A percentile compares a stretch with the other conserved stretches of the same genome.
phyloP scores from a whole-genome alignment of 345 rosid genomes.

The Erysimum cheiranthoides region DNA sequence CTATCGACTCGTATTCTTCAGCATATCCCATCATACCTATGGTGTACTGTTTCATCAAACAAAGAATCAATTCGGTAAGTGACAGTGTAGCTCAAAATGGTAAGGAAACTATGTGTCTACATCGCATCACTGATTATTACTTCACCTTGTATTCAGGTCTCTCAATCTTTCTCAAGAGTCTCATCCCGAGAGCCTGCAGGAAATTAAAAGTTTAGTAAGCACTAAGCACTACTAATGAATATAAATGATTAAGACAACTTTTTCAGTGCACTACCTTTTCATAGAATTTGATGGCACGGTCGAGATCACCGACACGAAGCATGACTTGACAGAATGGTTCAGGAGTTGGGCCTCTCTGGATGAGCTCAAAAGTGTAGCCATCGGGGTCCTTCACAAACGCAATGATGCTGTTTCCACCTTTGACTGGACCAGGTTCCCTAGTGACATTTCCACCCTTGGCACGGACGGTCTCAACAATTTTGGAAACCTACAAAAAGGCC shows the following conservation, averaged over 20 bases:
- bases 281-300: conserved; percentile 82
- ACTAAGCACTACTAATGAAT: conserved; percentile 9
- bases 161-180: conserved; percentile 67
- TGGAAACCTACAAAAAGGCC: conserved; percentile 59
- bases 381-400: conserved; percentile 99
- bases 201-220: neutral
- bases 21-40: conserved; percentile 92
- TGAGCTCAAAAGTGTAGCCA: conserved; percentile 84
- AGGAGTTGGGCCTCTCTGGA: conserved; percentile 87
- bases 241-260: neutral
- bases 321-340: conserved; percentile 96
- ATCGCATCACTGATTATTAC: neutral
- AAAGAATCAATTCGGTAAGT: neutral
- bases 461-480: conserved; percentile 72
- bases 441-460: conserved; percentile 82
- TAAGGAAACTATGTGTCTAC: neutral
- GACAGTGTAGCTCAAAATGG: neutral
- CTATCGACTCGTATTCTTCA: conserved; percentile 79
- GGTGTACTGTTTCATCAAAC: conserved; percentile 60
- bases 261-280: conserved; percentile 65
- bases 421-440: conserved; percentile 93
- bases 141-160: conserved; percentile 81
- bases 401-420: conserved; percentile 75
- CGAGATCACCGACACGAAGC: conserved; percentile 93
- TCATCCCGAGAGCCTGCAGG: conserved; percentile 90